Evolutionary conservation across 345 rosid species (phyloP).

Genomic region (Syzygium aqueum): DNA sequence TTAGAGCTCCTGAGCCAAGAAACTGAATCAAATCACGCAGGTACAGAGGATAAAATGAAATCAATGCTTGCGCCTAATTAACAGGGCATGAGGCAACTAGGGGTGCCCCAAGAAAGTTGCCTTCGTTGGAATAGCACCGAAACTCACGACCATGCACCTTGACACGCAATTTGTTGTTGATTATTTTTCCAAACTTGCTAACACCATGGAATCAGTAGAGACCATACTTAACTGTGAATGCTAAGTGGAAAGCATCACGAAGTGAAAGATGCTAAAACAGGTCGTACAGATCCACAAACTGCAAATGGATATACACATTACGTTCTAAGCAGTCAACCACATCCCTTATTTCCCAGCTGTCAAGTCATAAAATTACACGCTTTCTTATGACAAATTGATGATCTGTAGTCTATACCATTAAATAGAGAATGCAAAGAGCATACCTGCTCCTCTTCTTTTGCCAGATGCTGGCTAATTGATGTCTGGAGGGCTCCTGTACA

Average conservation of each 20-base stretch:
- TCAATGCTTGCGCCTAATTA: not conserved
- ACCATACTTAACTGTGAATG: not conserved
- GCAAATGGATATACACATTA: not conserved
- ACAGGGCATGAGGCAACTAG: not conserved
- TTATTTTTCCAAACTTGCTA: not conserved
- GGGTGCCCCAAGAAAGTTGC: not conserved
- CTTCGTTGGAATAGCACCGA: not conserved
- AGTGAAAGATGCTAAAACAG: not conserved
- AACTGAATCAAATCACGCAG: not conserved
- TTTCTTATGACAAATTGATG: not conserved
- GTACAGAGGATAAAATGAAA: not conserved
- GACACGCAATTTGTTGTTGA: not conserved
- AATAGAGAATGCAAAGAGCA: not conserved
- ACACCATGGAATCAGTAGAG: not conserved
- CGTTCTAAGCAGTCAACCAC: not conserved
- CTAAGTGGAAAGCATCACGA: not conserved
- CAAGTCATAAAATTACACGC: not conserved
- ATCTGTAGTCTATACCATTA: not conserved
- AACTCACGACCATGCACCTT: not conserved
- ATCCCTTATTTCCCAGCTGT: not conserved
- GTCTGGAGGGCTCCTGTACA: constrained; percentile 54
- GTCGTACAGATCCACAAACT: not conserved
- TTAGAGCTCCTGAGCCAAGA: not conserved
- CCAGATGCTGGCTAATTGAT: constrained; percentile 59
- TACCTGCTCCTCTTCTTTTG: constrained; percentile 74